These are phyloP conservation scores for Stemphylium lycopersici DNA, from an alignment of 2,329 filamentous ascomycete species.

Conservation along the genomic window DNA sequence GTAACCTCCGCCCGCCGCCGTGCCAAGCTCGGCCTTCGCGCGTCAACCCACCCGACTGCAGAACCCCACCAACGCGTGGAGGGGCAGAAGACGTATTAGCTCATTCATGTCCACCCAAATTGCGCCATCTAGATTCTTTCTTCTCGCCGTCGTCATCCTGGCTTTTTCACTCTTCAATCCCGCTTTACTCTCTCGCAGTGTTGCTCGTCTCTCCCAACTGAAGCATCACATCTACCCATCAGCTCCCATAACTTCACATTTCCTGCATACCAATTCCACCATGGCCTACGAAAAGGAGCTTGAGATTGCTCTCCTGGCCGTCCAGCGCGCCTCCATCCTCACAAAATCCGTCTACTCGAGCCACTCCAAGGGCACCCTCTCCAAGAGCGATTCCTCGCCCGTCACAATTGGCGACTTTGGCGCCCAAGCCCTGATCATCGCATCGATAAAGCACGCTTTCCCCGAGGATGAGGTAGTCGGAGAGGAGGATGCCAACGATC, in stretches of 20 bases:
- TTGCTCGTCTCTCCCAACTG: slow-evolving; percentile 37
- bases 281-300: slow-evolving; percentile 76
- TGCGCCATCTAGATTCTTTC: slow-evolving; percentile 38
- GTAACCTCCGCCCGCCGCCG: slow-evolving; percentile 30
- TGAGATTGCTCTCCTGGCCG: slow-evolving; percentile 82
- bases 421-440: slow-evolving; percentile 94
- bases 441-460: slow-evolving; percentile 87
- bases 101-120: slow-evolving; percentile 28
- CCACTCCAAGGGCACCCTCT: slow-evolving; percentile 91
- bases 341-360: slow-evolving; percentile 82
- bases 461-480: slow-evolving; percentile 89
- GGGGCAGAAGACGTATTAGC: slow-evolving; percentile 23
- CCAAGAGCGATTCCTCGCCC: slow-evolving; percentile 93
- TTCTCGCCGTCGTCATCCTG: slow-evolving; percentile 42
- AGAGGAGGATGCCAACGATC: slow-evolving; percentile 86
- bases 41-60: slow-evolving; percentile 15
- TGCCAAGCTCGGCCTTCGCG: slow-evolving; percentile 11
- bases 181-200: slow-evolving; percentile 37
- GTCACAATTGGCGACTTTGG: slow-evolving; percentile 98
- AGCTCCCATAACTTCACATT: slow-evolving; percentile 24
- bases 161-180: slow-evolving; percentile 38
- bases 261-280: slow-evolving; percentile 22
- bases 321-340: slow-evolving; percentile 79
- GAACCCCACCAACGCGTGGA: slow-evolving; percentile 24
- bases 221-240: slow-evolving; percentile 39